Percentiles rank a stretch among this genome's conserved stretches.
Evolutionary conservation across 2,329 filamentous ascomycete genomes (phyloP).

Genomic region (Botryotinia globosa): DNA sequence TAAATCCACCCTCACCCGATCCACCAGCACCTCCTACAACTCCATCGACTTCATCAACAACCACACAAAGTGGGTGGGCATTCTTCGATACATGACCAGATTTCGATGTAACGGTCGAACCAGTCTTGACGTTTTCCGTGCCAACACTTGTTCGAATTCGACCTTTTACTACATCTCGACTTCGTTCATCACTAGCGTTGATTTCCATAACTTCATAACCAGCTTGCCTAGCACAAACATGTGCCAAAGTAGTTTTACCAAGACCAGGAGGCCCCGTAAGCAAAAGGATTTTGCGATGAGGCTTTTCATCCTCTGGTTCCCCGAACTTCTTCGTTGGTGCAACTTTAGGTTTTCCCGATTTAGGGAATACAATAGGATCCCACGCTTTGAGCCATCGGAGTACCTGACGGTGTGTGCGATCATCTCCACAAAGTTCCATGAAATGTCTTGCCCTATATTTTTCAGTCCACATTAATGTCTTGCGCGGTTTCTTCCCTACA

Average conservation of each 20-base stretch:
- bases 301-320: conserved; percentile 63
- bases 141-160: conserved; percentile 88
- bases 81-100: conserved; percentile 60
- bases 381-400: conserved; percentile 91
- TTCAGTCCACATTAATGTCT: conserved; percentile 82
- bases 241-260: conserved; percentile 93
- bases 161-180: conserved; percentile 82
- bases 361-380: conserved; percentile 89
- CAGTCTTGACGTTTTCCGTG: conserved; percentile 86
- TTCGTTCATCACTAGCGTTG: conserved; percentile 95
- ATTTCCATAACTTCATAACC: conserved; percentile 97
- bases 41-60: conserved; percentile 96
- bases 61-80: conserved; percentile 83
- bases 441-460: conserved; percentile 94
- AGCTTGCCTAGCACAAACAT: conserved; percentile 92
- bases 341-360: conserved; percentile 55
- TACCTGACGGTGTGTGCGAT: conserved; percentile 86
- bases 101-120: conserved; percentile 53
- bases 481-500: conserved; percentile 32
- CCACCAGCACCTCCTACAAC: conserved; percentile 77
- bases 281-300: conserved; percentile 83
- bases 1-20: conserved; percentile 86
- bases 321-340: conserved; percentile 44
- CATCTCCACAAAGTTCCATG: conserved; percentile 90
- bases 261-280: conserved; percentile 89